Evolutionary conservation across 2,329 filamentous ascomycete genomes (phyloP), one percentile per base, ranked within the genome.

Genomic region (Mariannaea elegans): DNA sequence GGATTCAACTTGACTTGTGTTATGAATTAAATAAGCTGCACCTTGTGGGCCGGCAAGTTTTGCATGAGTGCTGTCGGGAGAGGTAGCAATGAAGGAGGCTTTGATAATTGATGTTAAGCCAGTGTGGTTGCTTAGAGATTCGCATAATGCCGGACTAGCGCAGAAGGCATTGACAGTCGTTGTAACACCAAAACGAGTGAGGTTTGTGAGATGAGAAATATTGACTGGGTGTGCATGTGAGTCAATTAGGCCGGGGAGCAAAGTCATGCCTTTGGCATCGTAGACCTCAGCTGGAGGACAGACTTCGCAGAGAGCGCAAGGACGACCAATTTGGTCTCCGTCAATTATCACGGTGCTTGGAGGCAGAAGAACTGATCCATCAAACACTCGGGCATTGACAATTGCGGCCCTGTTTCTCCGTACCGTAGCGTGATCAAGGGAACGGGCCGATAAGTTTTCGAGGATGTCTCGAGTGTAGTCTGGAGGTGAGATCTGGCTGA

Each of bases 201-300:
- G 24, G 6, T 42, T 39, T 16, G n/a, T 34, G 2, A 34, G 39
- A 36, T 56, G 45, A 2, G 54, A 31, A 16, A 27, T 16, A 19
- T 49, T 44, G 27, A 9, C 7, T 18, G 54, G 54, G 10, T 56
- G 54, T 3, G 46, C 54, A 32, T 56, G 54, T 7, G 54, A 44
- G 27, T 56, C 54, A 27, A 56, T 56, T 4, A 56, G 46, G 4
- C 54, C 54, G 6, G 54, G 54, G 21, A 56, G 45, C 29, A 56
- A 44, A 2, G 54, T 56, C 46, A 21, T 50, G 36, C 54, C 54
- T 21, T 56, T 44, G 3, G 45, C 54, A 24, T 56, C 54, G 21
- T 42, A 56, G 18, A 48, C 32, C 23, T 50, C 54, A 27, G 27
- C 36, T n/a, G 42, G n/a, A 13, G 38, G 16, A 14, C 52, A 48